These are phyloP conservation scores for Xylaria digitata DNA, from an alignment of 2,329 filamentous ascomycete genomes.

Conservation along the genomic window DNA sequence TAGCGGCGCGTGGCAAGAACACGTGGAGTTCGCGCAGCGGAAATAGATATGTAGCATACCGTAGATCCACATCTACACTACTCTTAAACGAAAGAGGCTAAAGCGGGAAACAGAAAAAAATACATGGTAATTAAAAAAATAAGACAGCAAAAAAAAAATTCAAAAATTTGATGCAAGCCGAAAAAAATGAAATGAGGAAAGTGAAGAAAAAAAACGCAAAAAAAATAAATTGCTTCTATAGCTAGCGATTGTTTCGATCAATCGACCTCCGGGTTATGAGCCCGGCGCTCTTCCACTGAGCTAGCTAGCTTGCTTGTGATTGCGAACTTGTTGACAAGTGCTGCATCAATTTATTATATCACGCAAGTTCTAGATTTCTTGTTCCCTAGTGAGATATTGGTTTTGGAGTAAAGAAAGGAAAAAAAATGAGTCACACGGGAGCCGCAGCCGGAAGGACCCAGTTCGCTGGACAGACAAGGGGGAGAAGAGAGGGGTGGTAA, in stretches of 20 bases:
- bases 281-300: slow-evolving; percentile 51
- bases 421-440: slow-evolving; percentile 7
- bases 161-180: not conserved
- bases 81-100: not conserved
- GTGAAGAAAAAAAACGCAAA: not conserved
- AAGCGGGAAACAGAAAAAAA: slow-evolving; percentile 1
- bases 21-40: slow-evolving; percentile 1
- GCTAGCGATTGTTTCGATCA: slow-evolving; percentile 52
- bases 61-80: not conserved
- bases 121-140: no score
- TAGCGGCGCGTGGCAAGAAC: slow-evolving; percentile 9
- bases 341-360: not conserved
- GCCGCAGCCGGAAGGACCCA: not conserved
- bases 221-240: slow-evolving; percentile 17
- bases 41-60: not conserved
- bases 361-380: not conserved
- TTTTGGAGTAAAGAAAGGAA: not conserved
- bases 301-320: slow-evolving; percentile 39
- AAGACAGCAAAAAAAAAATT: not conserved
- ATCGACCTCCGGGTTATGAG: slow-evolving; percentile 53
- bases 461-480: no score
- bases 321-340: not conserved
- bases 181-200: not conserved
- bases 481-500: no score
- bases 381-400: not conserved